phyloP scores from a whole-genome alignment of 2,329 filamentous ascomycete genomes.

The Fusarium sp. region DNA sequence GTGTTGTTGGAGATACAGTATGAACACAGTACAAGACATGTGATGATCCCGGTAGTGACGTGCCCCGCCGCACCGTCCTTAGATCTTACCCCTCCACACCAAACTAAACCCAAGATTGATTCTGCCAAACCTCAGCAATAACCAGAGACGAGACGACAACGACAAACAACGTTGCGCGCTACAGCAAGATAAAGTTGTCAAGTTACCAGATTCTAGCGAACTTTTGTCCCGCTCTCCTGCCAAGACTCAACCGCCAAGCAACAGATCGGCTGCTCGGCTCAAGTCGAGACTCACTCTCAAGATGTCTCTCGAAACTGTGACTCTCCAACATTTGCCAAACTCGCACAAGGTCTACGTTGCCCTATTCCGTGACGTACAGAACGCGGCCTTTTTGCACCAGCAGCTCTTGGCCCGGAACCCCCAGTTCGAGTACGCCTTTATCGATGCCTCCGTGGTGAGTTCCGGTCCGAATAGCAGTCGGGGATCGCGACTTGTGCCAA shows the following conservation, averaged over 20 bases:
- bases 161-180: constrained; percentile 21
- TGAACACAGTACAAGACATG: constrained; percentile 39
- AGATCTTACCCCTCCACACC: constrained; percentile 49
- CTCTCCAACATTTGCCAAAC: constrained; percentile 81
- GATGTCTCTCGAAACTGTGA: constrained; percentile 75
- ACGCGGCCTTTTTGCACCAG: constrained; percentile 82
- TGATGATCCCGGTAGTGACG: constrained; percentile 20
- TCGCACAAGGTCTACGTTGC: constrained; percentile 79
- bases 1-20: constrained; percentile 17
- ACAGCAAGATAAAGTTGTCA: constrained; percentile 11
- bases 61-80: constrained; percentile 35
- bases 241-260: constrained; percentile 7
- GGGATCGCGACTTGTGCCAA: constrained; percentile 29
- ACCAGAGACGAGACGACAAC: constrained; percentile 9
- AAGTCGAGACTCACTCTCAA: constrained; percentile 21
- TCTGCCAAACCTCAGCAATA: constrained; percentile 25
- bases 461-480: constrained; percentile 14
- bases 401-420: constrained; percentile 89
- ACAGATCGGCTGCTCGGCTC: constrained; percentile 24
- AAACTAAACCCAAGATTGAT: constrained; percentile 33
- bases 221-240: constrained; percentile 18
- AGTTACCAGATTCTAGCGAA: constrained; percentile 16
- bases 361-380: constrained; percentile 82
- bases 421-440: constrained; percentile 92
- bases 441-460: constrained; percentile 85